These are phyloP conservation scores for Talaromyces sp. DNA, from an alignment of 2,329 filamentous ascomycete species.

Conservation along the genomic window DNA sequence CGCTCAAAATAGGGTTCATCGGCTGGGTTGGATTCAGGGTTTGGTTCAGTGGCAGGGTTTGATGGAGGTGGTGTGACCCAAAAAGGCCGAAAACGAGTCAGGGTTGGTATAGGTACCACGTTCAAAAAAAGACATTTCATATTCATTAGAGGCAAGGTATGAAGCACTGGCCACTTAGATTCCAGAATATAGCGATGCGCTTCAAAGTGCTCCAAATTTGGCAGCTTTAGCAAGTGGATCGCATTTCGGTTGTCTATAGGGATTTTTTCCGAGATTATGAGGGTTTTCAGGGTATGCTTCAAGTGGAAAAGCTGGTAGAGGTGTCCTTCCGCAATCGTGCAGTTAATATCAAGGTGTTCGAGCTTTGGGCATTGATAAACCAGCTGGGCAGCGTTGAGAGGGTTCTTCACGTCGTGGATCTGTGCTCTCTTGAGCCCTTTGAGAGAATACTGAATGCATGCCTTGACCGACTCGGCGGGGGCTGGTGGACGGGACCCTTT, in stretches of 20 bases:
- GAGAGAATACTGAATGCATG: slow-evolving; percentile 6
- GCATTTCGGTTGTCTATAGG: not conserved
- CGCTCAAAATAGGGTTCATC: not conserved
- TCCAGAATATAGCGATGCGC: not conserved
- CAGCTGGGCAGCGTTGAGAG: slow-evolving; percentile 1
- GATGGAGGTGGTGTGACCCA: not conserved
- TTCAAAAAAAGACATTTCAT: slow-evolving; percentile 1
- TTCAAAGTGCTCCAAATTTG: slow-evolving; percentile 20
- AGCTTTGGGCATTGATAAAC: slow-evolving; percentile 5
- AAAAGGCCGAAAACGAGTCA: not conserved
- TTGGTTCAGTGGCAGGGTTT: not conserved
- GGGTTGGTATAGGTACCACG: not conserved
- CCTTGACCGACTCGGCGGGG: not conserved
- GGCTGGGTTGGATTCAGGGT: not conserved
- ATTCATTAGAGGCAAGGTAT: not conserved
- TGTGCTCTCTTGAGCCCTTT: slow-evolving; percentile 3
- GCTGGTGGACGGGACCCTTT: not conserved
- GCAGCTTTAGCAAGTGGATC: slow-evolving; percentile 14
- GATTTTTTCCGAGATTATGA: slow-evolving; percentile 22
- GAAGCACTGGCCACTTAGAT: not conserved
- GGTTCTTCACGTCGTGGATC: slow-evolving; percentile 6
- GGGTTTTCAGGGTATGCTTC: slow-evolving; percentile 12
- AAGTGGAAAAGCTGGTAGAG: not conserved
- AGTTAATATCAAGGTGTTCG: slow-evolving; percentile 5
- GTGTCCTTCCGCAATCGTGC: not conserved